Base-by-base conservation (phyloP, 2,329 filamentous ascomycete genomes). In the Trichoderma atroviride region DNA sequence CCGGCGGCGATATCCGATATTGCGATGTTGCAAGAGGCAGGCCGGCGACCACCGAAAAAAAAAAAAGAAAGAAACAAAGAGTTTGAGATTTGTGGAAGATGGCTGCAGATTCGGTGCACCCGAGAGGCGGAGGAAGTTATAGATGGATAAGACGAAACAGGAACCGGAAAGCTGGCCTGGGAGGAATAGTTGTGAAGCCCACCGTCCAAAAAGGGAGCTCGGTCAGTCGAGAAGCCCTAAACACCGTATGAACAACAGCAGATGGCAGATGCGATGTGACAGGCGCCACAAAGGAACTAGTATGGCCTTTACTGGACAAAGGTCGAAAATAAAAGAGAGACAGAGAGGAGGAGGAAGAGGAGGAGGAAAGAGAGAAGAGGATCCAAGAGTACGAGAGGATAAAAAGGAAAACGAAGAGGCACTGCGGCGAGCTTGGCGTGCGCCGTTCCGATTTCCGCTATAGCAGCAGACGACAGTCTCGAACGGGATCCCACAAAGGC, bases 1-100 rank as follows among this genome's bases (percentile, higher is more conserved):
- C 68, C 33, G 50, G 56, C 68, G 61, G 68, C 68, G 61, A 69
- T 61, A 56, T 55, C 68, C 68, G 68, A 69, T 63, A 58, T 63
- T 65, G 60, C 60, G 57, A 63, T 52, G 53, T 43, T 40, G 50
- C 31, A 55, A 47, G 40, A 55, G 53, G 37, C 37, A 61, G n/a
- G 29, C 33, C 55, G 61, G 68, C 61, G 61, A 69, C 61, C 43
- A 66, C 68, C 68, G 68, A 59, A 64, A 35, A 33, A 33, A 27
- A 55, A 33, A 19, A 55, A 33, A 19, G n/a, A 13, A 10, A 47
- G 19, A 22, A 22, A 22, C 47, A 50, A 13, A 50, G 22, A 16
- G 22, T 50, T 5, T 62, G 43, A 31, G 13, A 6, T 62, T 56
- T 27, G 62, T 33, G 52, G 31, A 31, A 33, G 22, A 31, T 47